Base-by-base conservation (phyloP, 225 moss, liverwort and hornwort genomes). In the Rhytidiadelphus loreus region DNA sequence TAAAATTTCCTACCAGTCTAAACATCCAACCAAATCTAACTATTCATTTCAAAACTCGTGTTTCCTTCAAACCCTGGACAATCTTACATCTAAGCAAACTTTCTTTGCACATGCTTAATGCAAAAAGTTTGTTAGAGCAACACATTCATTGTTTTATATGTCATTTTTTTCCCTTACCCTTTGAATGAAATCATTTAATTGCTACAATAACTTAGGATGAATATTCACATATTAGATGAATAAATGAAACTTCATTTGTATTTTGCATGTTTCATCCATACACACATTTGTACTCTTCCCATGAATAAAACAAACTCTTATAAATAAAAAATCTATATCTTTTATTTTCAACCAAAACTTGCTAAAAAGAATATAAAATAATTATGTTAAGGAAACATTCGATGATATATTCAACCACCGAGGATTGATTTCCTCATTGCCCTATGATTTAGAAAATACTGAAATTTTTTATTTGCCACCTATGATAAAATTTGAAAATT, bases 241-340 rank as follows among this genome's bases (percentile, higher is more conserved):
- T 25, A n/a, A 56, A 56, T 25, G 0, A 9, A 9, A 24, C 25
- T 55, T 6, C 3, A 16, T 35, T 37, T 0, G 0, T 37, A 24
- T 15, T 35, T 15, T 37, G 1, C 24, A 55, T 77, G 5, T 37
- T 77, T 53, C 14, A 53, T 23, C 25, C 0, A 50, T 16, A 37
- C 0, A 24, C 15, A 8, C 1, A 50, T 3, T 1, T 37, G 2
- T 13, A n/a, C n/a, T n/a, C n/a, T n/a, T n/a, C n/a, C n/a, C n/a
- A 73, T 18, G 2, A 46, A 16, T 29, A 6, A 16, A 29, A 11
- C 2, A 46, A 44, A 29, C 1, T 16, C 29, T 16, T 9, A 16
- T 11, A 3, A 32, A 2, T 3, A 30, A 20, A 19, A 74, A 39
- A 0, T 2, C 1, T 0, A 1, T 3, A 13, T 6, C 12, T 74